A percentile compares a stretch with the other conserved stretches of the same genome.
These are phyloP conservation scores for Claviceps sp. DNA, from an alignment of 2,329 filamentous ascomycete genomes.

Conservation along the genomic window DNA sequence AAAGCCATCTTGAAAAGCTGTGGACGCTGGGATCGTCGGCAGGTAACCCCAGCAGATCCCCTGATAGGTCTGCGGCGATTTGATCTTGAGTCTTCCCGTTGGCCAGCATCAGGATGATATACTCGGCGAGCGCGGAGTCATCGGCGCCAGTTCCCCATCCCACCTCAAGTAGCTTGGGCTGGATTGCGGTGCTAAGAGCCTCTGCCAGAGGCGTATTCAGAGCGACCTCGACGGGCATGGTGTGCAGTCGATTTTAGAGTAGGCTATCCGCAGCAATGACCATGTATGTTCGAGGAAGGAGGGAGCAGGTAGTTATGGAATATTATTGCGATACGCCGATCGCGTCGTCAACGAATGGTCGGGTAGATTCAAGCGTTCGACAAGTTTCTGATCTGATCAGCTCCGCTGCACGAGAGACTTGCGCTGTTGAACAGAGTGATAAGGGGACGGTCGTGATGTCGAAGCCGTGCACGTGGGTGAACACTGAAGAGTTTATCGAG, in stretches of 20 bases:
- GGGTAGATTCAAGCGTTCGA: slow-evolving; percentile 1
- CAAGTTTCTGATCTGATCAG: not conserved
- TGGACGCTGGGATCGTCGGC: slow-evolving; percentile 72
- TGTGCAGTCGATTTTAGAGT: slow-evolving; percentile 12
- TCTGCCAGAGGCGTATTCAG: slow-evolving; percentile 74
- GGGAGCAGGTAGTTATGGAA: not conserved
- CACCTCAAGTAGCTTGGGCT: slow-evolving; percentile 82
- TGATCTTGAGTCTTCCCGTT: slow-evolving; percentile 89
- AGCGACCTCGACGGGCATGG: slow-evolving; percentile 66
- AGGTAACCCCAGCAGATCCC: slow-evolving; percentile 69
- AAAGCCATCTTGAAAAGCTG: slow-evolving; percentile 88
- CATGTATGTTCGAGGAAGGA: not conserved
- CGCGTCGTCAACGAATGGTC: slow-evolving; percentile 4
- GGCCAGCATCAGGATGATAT: slow-evolving; percentile 92
- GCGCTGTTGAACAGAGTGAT: not conserved
- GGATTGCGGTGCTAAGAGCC: slow-evolving; percentile 68
- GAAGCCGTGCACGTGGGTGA: not conserved
- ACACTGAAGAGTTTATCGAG: not conserved
- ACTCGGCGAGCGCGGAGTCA: slow-evolving; percentile 79
- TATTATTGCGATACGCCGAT: slow-evolving; percentile 4
- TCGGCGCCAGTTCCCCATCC: slow-evolving; percentile 74
- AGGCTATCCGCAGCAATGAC: not conserved
- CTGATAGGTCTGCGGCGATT: slow-evolving; percentile 76
- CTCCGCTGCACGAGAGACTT: not conserved
- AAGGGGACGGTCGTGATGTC: not conserved